A percentile compares a stretch with the other conserved stretches of the same genome.
phyloP scores from a whole-genome alignment of 495 filamentous ascomycete species.

The Penicillium manginii region DNA sequence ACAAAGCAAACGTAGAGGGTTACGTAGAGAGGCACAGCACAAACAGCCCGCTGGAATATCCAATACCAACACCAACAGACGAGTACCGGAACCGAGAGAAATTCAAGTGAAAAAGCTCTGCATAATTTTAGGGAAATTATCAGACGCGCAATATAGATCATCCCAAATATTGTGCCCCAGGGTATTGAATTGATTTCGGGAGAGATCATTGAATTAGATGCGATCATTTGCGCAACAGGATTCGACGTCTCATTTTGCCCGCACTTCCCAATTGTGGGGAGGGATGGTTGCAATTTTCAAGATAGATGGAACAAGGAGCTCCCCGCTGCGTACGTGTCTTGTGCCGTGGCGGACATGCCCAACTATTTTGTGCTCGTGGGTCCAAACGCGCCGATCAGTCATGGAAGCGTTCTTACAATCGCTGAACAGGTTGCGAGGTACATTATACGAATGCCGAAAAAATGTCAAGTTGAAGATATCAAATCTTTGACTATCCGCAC shows the following conservation, averaged over 20 bases:
- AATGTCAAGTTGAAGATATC: slow-evolving; percentile 50
- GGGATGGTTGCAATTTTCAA: slow-evolving; percentile 48
- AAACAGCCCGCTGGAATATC: background rate
- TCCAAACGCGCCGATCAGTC: slow-evolving; percentile 38
- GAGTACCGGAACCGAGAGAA: background rate
- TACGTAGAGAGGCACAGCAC: background rate
- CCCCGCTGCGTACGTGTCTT: slow-evolving; percentile 35
- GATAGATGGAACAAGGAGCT: slow-evolving; percentile 48
- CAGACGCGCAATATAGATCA: background rate
- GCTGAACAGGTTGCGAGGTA: slow-evolving; percentile 52
- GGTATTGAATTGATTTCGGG: background rate
- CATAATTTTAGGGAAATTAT: too few species aligned
- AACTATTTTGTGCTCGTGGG: slow-evolving; percentile 52
- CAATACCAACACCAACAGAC: background rate
- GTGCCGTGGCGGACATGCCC: slow-evolving; percentile 34
- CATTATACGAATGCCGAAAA: slow-evolving; percentile 44
- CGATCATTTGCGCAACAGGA: slow-evolving; percentile 56
- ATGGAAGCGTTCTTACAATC: slow-evolving; percentile 44
- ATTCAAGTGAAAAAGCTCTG: too few species aligned
- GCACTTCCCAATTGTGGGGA: slow-evolving; percentile 53
- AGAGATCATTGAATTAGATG: slow-evolving; percentile 30
- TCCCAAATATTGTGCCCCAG: background rate
- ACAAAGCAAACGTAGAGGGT: background rate
- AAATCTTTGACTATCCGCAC: slow-evolving; percentile 45
- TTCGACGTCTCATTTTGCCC: slow-evolving; percentile 55